These are phyloP conservation scores for Tilletiopsis washingtonensis DNA, from an alignment of 1,284 basidiomycete species.

Conservation along the genomic window DNA sequence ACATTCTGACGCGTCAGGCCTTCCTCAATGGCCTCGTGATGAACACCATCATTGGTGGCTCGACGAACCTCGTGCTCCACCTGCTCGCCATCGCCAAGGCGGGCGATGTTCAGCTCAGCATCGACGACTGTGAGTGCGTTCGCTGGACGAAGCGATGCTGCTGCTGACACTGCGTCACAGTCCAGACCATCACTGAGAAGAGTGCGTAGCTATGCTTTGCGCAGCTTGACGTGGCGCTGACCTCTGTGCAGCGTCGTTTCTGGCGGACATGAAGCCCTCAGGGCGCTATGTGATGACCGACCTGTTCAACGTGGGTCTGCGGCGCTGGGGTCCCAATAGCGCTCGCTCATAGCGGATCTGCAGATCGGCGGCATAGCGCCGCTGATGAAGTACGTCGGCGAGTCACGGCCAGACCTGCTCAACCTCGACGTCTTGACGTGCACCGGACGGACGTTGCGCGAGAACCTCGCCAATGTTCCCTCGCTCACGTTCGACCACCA, in stretches of 20 bases:
- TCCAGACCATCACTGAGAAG: slow-evolving; percentile 15
- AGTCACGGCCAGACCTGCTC: slow-evolving; percentile 61
- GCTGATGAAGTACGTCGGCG: slow-evolving; percentile 64
- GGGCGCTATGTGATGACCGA: slow-evolving; percentile 67
- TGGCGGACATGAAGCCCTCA: slow-evolving; percentile 75
- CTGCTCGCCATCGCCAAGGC: slow-evolving; percentile 83
- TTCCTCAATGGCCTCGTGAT: slow-evolving; percentile 92
- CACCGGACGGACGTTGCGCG: slow-evolving; percentile 74
- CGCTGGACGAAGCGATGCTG: not conserved
- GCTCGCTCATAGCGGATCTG: no score
- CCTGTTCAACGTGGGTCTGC: no score
- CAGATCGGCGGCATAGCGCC: slow-evolving; percentile 50
- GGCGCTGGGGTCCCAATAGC: no score
- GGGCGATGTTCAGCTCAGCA: slow-evolving; percentile 68
- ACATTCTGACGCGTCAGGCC: slow-evolving; percentile 90
- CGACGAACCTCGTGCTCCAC: slow-evolving; percentile 86
- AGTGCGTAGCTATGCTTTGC: slow-evolving; percentile 54
- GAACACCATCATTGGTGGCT: slow-evolving; percentile 58
- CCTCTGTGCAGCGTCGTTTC: slow-evolving; percentile 56
- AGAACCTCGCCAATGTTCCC: slow-evolving; percentile 75
- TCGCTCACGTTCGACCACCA: slow-evolving; percentile 57
- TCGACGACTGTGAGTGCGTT: slow-evolving; percentile 60
- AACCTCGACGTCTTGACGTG: slow-evolving; percentile 80
- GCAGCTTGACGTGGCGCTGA: not conserved
- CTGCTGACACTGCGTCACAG: not conserved